Conservation (phyloP, 805 yeast species). For the Jamesozyma piceae region DNA sequence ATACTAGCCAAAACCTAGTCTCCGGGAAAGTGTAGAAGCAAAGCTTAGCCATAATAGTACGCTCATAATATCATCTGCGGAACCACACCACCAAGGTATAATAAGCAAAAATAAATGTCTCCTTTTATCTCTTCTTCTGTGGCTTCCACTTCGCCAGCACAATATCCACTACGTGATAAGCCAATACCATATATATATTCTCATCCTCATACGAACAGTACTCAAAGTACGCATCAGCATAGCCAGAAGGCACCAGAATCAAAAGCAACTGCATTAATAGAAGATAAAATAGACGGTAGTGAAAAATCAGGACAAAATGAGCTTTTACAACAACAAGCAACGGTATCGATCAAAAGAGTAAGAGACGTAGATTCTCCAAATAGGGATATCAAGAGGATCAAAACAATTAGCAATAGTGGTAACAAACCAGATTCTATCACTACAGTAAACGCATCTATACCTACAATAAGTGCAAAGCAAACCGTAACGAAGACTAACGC, state of each 20-base stretch:
- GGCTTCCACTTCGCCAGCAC: conserved; percentile 4
- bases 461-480: not conserved
- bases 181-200: conserved; percentile 18
- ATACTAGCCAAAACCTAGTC: no score
- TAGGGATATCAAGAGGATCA: not conserved
- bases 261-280: not conserved
- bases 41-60: no score
- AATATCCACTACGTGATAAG: conserved; percentile 21
- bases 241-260: not conserved
- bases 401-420: not conserved
- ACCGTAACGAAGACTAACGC: not conserved
- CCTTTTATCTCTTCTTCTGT: not conserved
- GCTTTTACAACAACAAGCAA: no score
- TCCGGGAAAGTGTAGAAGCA: no score
- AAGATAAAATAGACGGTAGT: not conserved
- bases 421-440: not conserved
- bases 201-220: not conserved
- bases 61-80: no score
- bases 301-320: not conserved
- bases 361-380: not conserved
- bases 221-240: not conserved
- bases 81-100: no score
- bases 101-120: no score
- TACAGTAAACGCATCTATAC: not conserved
- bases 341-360: conserved; percentile 12